Conservation (phyloP, 345 rosid species). For the Erysimum cheiranthoides region DNA sequence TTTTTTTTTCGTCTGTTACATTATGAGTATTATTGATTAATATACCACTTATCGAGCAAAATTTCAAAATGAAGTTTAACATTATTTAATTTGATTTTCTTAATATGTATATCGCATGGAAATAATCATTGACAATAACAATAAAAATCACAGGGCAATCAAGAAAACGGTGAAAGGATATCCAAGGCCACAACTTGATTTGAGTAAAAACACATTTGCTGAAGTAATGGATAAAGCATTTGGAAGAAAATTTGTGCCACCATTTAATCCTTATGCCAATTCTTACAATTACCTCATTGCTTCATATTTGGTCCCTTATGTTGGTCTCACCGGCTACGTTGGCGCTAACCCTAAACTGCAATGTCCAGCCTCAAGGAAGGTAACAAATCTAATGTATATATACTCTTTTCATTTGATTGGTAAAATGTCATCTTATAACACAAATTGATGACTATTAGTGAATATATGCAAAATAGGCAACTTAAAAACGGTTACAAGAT, state of each 20-base stretch:
- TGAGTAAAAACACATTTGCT: conserved; percentile 66
- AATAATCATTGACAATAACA: background rate
- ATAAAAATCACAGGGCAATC: conserved; percentile 58
- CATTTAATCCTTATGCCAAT: conserved; percentile 74
- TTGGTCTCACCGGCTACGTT: conserved; percentile 82
- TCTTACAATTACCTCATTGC: conserved; percentile 68
- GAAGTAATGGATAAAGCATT: conserved; percentile 60
- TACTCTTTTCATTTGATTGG: background rate
- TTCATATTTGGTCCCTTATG: conserved; percentile 78
- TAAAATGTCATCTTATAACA: conserved; percentile 16
- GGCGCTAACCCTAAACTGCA: conserved; percentile 72
- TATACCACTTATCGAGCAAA: background rate
- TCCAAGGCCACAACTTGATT: conserved; percentile 76
- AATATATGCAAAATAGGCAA: background rate
- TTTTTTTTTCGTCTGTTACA: too few relatives aligned
- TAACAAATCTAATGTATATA: conserved; percentile 30
- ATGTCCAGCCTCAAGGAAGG: conserved; percentile 57
- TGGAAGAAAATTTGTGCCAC: conserved; percentile 57
- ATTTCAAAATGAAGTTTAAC: background rate
- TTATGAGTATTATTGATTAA: too few relatives aligned
- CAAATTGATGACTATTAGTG: background rate
- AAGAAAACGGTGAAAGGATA: conserved; percentile 69
- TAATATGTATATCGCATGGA: background rate
- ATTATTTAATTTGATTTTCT: background rate
- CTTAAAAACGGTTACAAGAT: background rate